Percentiles rank a stretch among this genome's conserved stretches.
Evolutionary conservation across 768 basidiomycete genomes (phyloP).

Genomic region (Suillus decipiens): DNA sequence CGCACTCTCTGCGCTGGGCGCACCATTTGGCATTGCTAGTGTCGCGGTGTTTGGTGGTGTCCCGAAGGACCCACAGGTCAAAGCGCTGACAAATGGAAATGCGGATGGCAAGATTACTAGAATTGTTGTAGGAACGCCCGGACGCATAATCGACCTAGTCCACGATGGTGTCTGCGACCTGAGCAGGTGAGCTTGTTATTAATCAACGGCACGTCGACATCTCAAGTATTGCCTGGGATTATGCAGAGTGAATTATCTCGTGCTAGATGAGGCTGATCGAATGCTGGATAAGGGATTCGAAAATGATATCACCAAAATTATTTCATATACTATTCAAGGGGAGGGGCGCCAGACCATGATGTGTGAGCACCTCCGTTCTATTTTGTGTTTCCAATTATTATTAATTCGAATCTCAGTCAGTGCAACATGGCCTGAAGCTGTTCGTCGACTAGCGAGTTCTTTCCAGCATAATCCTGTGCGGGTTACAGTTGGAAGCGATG

Average conservation of each 20-base stretch:
- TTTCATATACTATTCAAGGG: slow-evolving; percentile 67
- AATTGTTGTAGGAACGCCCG: slow-evolving; percentile 95
- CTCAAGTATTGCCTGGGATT: slow-evolving; percentile 9
- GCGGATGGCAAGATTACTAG: slow-evolving; percentile 56
- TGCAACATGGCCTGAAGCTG: slow-evolving; percentile 97
- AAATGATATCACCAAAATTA: slow-evolving; percentile 93
- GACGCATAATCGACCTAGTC: slow-evolving; percentile 89
- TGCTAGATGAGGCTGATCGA: slow-evolving; percentile 96
- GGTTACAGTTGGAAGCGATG: slow-evolving; percentile 94
- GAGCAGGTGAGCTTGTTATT: slow-evolving; percentile 52
- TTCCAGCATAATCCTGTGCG: slow-evolving; percentile 86
- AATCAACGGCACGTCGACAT: neutral
- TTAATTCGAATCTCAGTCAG: slow-evolving; percentile 59
- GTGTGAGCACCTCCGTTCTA: slow-evolving; percentile 57
- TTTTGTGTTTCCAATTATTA: neutral
- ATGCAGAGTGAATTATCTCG: slow-evolving; percentile 81
- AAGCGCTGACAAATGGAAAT: slow-evolving; percentile 57
- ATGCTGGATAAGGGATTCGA: slow-evolving; percentile 99
- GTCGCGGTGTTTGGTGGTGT: slow-evolving; percentile 97
- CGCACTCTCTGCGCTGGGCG: slow-evolving; percentile 71
- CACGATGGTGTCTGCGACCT: slow-evolving; percentile 85
- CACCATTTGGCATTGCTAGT: slow-evolving; percentile 71
- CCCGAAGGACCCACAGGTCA: slow-evolving; percentile 80
- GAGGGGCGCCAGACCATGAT: slow-evolving; percentile 87
- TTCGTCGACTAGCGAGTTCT: slow-evolving; percentile 83